phyloP scores from a whole-genome alignment of 768 basidiomycete genomes.

The Trametes meyenii region DNA sequence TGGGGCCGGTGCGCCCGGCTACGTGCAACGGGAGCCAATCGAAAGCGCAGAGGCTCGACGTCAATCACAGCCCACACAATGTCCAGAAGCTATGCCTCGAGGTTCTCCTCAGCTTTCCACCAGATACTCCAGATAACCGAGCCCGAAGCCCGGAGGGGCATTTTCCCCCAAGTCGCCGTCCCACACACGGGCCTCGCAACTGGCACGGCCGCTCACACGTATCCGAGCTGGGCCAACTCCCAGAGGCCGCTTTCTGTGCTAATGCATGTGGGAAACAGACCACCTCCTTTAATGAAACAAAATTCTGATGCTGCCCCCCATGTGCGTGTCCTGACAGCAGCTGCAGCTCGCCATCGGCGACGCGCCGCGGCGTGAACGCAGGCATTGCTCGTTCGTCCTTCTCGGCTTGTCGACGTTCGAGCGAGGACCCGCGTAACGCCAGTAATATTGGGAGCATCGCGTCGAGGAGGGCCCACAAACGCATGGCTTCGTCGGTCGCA shows the following conservation, averaged over 20 bases:
- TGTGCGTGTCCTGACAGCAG: not conserved
- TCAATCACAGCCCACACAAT: slow-evolving; percentile 20
- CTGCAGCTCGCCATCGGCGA: not conserved
- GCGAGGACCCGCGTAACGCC: slow-evolving; percentile 14
- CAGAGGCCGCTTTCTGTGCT: not conserved
- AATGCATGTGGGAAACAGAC: slow-evolving; percentile 8
- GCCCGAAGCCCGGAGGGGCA: slow-evolving; percentile 5
- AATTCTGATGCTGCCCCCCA: slow-evolving; percentile 12
- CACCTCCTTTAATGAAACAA: slow-evolving; percentile 10
- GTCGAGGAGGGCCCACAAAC: slow-evolving; percentile 6
- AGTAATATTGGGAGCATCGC: slow-evolving; percentile 5
- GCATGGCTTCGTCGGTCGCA: slow-evolving; percentile 11
- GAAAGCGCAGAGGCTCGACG: slow-evolving; percentile 16
- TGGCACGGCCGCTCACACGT: slow-evolving; percentile 4
- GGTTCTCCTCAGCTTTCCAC: slow-evolving; percentile 4
- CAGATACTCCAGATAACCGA: slow-evolving; percentile 9
- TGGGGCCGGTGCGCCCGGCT: not conserved
- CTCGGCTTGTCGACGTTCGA: not conserved
- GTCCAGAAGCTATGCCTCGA: slow-evolving; percentile 23
- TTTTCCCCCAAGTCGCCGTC: slow-evolving; percentile 19
- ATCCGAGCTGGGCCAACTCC: slow-evolving; percentile 2
- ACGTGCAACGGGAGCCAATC: slow-evolving; percentile 4
- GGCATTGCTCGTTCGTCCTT: not conserved
- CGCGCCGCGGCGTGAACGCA: not conserved
- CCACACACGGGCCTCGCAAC: not conserved